Base-by-base conservation (phyloP, 169 alveolate genomes). In the Cryptosporidium tyzzeri region DNA sequence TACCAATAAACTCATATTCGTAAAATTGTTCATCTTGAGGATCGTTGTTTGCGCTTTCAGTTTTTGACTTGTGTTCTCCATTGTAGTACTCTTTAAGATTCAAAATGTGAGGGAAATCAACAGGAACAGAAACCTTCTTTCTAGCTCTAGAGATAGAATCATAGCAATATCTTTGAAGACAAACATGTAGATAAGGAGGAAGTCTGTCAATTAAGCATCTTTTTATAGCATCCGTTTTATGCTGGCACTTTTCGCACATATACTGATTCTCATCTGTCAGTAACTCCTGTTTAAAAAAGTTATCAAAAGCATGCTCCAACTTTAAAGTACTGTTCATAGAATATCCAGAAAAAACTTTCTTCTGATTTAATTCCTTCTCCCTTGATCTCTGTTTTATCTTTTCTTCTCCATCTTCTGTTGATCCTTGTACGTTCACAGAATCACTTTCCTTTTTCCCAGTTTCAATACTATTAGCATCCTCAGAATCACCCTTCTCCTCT, bases 141-240 rank as follows among this genome's bases (percentile, higher is more conserved):
- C 89, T 80, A 21, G 89, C 75, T 14, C 14, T 37, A 31, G 89
- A 80, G 29, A 59, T 45, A 1, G 89, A 65, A 31, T 80, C 89
- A 29, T 80, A 80, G 26, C 55, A 62, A 65, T 80, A 80, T 41
- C 89, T 80, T 35, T 80, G 89, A 16, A 80, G 70, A 18, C 89
- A 80, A 16, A 80, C 75, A 62, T 80, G 89, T n/a, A 80, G 89
- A 62, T 80, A 80, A 5, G 89, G 89, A 23, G 89, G 89, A 41
- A 80, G 62, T 16, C 70, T 35, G 16, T 35, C 55, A 44, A 80
- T 62, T 39, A 65, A 26, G 21, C 89, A 80, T 12, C 69, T 59
- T 68, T 80, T 80, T n/a, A 80, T 48, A 0, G 89, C 89, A 26
- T 80, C 89, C 18, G 80, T 80, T n/a, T 80, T 80, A 44, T 23